Conservation (phyloP, 345 rosid species). For the Lepidium aucheri region DNA sequence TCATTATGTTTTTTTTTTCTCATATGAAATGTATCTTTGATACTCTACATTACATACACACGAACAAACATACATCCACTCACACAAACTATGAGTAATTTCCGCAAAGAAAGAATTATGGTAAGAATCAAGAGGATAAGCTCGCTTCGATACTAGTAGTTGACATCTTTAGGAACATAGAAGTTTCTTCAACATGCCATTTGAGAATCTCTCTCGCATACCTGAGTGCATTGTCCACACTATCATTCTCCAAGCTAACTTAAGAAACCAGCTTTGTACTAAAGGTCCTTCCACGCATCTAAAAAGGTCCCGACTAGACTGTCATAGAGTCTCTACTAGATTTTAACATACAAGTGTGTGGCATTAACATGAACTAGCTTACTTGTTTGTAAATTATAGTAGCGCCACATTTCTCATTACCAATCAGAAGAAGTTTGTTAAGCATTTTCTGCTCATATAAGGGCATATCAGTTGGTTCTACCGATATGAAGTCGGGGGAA, state of each 20-base stretch:
- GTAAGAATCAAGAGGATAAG: constrained; percentile 31
- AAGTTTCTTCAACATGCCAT: constrained; percentile 43
- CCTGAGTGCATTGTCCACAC: constrained; percentile 45
- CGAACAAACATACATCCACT: neutral
- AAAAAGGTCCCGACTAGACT: constrained; percentile 32
- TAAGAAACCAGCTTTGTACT: constrained; percentile 45
- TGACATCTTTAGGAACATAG: constrained; percentile 30
- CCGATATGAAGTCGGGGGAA: constrained; percentile 36
- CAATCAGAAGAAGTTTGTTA: constrained; percentile 62
- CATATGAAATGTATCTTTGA: neutral
- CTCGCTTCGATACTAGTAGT: constrained; percentile 45
- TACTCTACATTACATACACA: neutral
- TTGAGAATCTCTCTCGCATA: constrained; percentile 60
- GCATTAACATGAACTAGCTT: constrained; percentile 7
- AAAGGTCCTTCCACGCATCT: constrained; percentile 8
- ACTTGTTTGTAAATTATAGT: constrained; percentile 87
- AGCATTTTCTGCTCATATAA: constrained; percentile 25
- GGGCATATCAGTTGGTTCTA: constrained; percentile 26
- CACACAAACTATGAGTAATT: neutral
- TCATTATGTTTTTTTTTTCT: neutral
- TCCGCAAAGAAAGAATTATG: neutral
- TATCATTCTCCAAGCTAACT: constrained; percentile 53
- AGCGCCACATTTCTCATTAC: constrained; percentile 67
- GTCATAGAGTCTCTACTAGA: constrained; percentile 39
- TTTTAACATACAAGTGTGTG: neutral